Base-by-base conservation (phyloP, 495 filamentous ascomycete genomes). In the Letharia lupina region DNA sequence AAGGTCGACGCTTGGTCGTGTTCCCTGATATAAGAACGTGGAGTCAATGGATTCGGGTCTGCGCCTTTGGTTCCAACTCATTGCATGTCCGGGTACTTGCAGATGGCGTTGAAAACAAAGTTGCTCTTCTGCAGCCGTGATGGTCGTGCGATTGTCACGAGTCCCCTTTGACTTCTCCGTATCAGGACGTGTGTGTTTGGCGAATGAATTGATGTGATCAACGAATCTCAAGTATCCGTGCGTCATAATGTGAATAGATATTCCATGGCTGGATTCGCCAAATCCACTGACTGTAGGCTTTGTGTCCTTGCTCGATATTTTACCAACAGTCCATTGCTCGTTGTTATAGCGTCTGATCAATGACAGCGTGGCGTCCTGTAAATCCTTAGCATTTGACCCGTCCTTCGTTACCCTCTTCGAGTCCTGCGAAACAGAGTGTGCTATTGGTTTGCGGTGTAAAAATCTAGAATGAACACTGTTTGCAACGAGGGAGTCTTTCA, bases 241-340 rank as follows among this genome's bases (percentile, higher is more conserved):
- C 0, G 84, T 87, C 4, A 78, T 78, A 33, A 86, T 82, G 10
- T 89, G 85, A 56, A 92, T 82, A 69, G 83, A 78, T 58, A 89
- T 76, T 9, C 73, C 73, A 65, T 75, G 61, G 54, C 57, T 52
- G 45, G 42, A n/a, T 68, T 62, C 3, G 39, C 37, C 33, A 44
- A 40, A 58, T 42, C 72, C 65, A 61, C 77, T 77, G 65, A 79
- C 71, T 65, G 78, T 77, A 65, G 81, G 76, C 8, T 79, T 77
- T 4, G 74, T 65, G 63, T 73, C 75, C 39, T 64, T 72, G 7
- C 79, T 83, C 31, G 80, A 80, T 50, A 96, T 85, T 52, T 78
- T 88, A 8, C 88, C 91, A 39, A 97, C 86, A 69, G 97, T 96
- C 90, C 91, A 96, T 73, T 98, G 94, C 37, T 87, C 87, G 2